Conservation (phyloP, 2,329 filamentous ascomycete species). For the Microdochium paspali region DNA sequence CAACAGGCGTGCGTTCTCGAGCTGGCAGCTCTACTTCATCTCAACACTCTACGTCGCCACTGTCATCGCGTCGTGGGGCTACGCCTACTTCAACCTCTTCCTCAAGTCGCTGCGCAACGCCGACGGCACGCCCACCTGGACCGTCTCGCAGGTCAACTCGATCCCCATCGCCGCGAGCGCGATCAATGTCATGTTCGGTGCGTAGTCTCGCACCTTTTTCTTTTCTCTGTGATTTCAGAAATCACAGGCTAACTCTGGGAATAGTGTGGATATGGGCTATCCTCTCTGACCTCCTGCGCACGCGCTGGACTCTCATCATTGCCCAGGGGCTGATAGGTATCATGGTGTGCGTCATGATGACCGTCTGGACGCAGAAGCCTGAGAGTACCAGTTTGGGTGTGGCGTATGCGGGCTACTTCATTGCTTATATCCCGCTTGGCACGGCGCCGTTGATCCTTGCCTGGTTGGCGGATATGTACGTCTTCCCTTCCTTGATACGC, state of each 20-base stretch:
- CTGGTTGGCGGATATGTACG: constrained; percentile 37
- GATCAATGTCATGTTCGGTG: constrained; percentile 34
- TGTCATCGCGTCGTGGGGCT: constrained; percentile 35
- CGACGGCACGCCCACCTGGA: constrained; percentile 31
- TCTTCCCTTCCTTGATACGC: neutral
- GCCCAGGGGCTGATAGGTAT: constrained; percentile 35
- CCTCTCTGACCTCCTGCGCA: constrained; percentile 36
- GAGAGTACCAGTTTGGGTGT: constrained; percentile 28
- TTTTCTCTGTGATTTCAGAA: no score
- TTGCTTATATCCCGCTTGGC: constrained; percentile 35
- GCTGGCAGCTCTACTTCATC: constrained; percentile 36
- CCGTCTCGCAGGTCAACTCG: constrained; percentile 32
- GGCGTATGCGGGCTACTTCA: constrained; percentile 42
- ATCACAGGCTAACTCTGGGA: no score
- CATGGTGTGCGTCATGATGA: constrained; percentile 40
- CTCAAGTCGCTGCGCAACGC: constrained; percentile 26
- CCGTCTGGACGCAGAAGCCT: constrained; percentile 39
- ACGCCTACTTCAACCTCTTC: constrained; percentile 34
- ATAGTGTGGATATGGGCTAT: constrained; percentile 44
- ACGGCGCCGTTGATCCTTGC: constrained; percentile 42
- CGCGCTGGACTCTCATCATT: constrained; percentile 40
- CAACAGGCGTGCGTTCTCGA: constrained; percentile 26
- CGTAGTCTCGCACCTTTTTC: no score
- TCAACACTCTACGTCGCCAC: constrained; percentile 32
- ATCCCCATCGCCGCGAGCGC: constrained; percentile 38